phyloP scores from a whole-genome alignment of 2,329 filamentous ascomycete species.

The Phoma sp. region DNA sequence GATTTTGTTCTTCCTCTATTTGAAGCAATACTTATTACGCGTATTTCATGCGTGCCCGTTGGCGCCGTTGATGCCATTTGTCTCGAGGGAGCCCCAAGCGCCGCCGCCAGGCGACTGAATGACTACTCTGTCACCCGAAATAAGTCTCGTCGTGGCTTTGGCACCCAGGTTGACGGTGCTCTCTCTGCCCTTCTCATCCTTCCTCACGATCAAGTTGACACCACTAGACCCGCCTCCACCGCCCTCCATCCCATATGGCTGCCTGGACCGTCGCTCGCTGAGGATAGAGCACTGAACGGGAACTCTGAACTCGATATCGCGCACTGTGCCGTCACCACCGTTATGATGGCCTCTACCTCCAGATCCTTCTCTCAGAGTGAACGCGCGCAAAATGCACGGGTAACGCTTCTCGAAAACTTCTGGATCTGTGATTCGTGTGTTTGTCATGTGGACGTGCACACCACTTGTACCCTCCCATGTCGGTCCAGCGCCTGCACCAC shows the following conservation, averaged over 20 bases:
- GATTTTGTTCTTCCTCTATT: background rate
- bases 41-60: slow-evolving; percentile 1
- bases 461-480: slow-evolving; percentile 10
- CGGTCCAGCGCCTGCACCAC: slow-evolving; percentile 6
- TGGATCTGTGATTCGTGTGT: slow-evolving; percentile 10
- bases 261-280: slow-evolving; percentile 3
- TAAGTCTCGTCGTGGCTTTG: slow-evolving; percentile 5
- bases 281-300: slow-evolving; percentile 5
- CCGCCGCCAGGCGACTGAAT: slow-evolving; percentile 6
- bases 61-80: background rate
- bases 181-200: slow-evolving; percentile 3
- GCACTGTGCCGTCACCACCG: slow-evolving; percentile 8
- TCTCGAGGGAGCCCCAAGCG: slow-evolving; percentile 3
- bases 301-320: slow-evolving; percentile 9
- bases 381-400: slow-evolving; percentile 2
- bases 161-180: slow-evolving; percentile 6
- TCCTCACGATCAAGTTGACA: slow-evolving; percentile 6
- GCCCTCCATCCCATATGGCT: slow-evolving; percentile 8
- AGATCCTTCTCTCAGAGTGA: background rate
- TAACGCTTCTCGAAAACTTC: slow-evolving; percentile 7
- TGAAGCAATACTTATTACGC: background rate
- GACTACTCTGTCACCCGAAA: slow-evolving; percentile 5
- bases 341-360: background rate
- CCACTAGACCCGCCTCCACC: slow-evolving; percentile 1
- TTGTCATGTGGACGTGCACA: slow-evolving; percentile 13